Base-by-base conservation (phyloP, 768 basidiomycete species). In the Phaffia tasmanica region DNA sequence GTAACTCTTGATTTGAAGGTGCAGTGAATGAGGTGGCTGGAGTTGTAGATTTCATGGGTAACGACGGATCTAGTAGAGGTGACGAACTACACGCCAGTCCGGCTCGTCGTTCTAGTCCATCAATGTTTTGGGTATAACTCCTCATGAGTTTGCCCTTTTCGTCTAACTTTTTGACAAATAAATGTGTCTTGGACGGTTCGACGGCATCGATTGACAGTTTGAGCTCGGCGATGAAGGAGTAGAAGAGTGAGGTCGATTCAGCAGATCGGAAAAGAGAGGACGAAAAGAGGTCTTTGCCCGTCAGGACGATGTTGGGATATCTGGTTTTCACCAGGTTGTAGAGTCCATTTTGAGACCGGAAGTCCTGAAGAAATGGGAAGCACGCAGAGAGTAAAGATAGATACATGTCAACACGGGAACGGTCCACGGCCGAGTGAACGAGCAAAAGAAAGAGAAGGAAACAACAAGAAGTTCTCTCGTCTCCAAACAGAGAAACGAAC, bases 121-220 rank as follows among this genome's bases (percentile, higher is more conserved):
- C 95, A 55, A 99, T 93, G 75, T 99, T 99, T 77, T 99, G 95
- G 0, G 95, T 97, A 76, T 97, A 99, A 16, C 86, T 88, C 67
- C 95, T 83, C 29, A 94, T 74, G 14, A 99, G 78, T 76, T 87
- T 92, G 59, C 85, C 85, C 76, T 89, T 91, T 19, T 81, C 76
- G 70, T 95, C 88, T 0, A 98, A 82, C 3, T 83, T 84, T 72
- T 86, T 85, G 67, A 99, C 84, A 76, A 99, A 95, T 62, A 80
- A 81, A 75, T 99, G 95, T 1, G 95, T 95, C 1, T 84, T 81
- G 0, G 90, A 84, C 1, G 92, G 92, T 32, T 82, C 75, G n/a
- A 88, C 88, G 8, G 1, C 23, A 56, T 71, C 57, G 71, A 92
- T 84, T 42, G 87, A 86, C 65, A 81, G 80, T 74, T 92, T 92